phyloP scores from a whole-genome alignment of 1,139 yeast species.

The Debaryomycetaceae sp. region DNA sequence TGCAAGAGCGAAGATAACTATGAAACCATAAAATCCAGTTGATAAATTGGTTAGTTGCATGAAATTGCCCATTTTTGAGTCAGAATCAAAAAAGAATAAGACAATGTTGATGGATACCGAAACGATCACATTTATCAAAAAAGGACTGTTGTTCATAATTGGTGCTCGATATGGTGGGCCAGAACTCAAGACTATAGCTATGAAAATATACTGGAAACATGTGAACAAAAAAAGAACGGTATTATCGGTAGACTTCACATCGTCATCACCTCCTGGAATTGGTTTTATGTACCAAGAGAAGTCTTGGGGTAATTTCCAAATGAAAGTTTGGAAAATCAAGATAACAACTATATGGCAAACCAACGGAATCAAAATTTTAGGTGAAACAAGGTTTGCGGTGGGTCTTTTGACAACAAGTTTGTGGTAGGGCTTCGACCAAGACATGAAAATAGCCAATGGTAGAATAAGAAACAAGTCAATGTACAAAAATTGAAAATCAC shows the following conservation, averaged over 20 bases:
- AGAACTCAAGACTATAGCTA: slow-evolving; percentile 76
- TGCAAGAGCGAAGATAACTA: slow-evolving; percentile 43
- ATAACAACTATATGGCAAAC: slow-evolving; percentile 67
- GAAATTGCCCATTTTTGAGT: slow-evolving; percentile 55
- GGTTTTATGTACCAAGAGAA: slow-evolving; percentile 81
- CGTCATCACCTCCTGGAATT: slow-evolving; percentile 78
- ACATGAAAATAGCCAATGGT: slow-evolving; percentile 95
- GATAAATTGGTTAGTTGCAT: slow-evolving; percentile 75
- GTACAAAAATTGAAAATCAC: slow-evolving; percentile 96
- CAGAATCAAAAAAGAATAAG: slow-evolving; percentile 49
- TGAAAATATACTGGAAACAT: slow-evolving; percentile 83
- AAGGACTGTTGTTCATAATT: slow-evolving; percentile 64
- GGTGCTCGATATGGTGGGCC: slow-evolving; percentile 97
- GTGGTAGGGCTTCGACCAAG: slow-evolving; percentile 86
- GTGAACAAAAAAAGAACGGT: slow-evolving; percentile 78
- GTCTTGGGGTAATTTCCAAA: slow-evolving; percentile 61
- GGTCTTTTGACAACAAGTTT: slow-evolving; percentile 71
- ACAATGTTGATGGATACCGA: slow-evolving; percentile 48
- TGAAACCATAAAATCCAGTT: slow-evolving; percentile 44
- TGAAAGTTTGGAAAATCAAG: slow-evolving; percentile 57
- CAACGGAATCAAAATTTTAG: slow-evolving; percentile 79
- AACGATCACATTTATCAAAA: slow-evolving; percentile 55
- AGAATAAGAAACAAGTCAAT: slow-evolving; percentile 86
- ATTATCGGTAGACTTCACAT: slow-evolving; percentile 85
- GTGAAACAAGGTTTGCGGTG: slow-evolving; percentile 87